Evolutionary conservation across 768 basidiomycete species (phyloP), one percentile per base, ranked within the genome.

Genomic region (Xerocomellus amylosporus): DNA sequence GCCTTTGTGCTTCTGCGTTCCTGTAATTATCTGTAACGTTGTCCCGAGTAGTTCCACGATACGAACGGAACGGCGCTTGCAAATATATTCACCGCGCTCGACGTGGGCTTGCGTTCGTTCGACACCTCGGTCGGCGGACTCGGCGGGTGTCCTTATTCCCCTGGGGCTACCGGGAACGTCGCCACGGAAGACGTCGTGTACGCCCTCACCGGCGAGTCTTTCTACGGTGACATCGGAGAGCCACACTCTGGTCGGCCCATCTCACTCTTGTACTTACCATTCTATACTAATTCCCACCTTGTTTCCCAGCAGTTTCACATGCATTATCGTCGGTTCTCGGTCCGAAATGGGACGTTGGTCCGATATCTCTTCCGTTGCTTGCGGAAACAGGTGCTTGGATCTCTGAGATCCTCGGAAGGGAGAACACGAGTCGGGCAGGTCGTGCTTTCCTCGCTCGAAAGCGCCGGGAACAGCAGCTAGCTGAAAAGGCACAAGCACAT

Each of bases 71-170:
- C 88, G 28, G 92, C 82, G 12, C 80, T 91, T 13, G 82, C 86
- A 15, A 93, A 93, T 60, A 84, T 90, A 15, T 71, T 91, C 39
- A 73, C 83, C 5, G 86, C 90, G 4, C 79, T 93, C 13, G 74
- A 80, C 12, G 73, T 85, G 46, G 95, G 94, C 15, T 73, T 98
- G 13, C 80, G 85, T 12, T 90, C 92, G 3, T 80, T 98, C 40
- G 95, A 90, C 64, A 77, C 89, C 2, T 86, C 88, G 1, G 84
- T 97, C 17, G 93, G 87, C 17, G 94, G 95, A 0, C 83, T 98
- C 1, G 95, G 96, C 4, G 93, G 95, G 17, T 98, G 96, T 64
- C 95, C 95, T 3, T 98, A 92, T 71, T 93, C 95, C 2, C 96
- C 95, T 2, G 94, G 94, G 6, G 94, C 95, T 14, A 94, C 93